Evolutionary conservation across 345 rosid genomes (phyloP), one percentile per base, ranked within the genome.

Genomic region (Carallia pectinifolia): DNA sequence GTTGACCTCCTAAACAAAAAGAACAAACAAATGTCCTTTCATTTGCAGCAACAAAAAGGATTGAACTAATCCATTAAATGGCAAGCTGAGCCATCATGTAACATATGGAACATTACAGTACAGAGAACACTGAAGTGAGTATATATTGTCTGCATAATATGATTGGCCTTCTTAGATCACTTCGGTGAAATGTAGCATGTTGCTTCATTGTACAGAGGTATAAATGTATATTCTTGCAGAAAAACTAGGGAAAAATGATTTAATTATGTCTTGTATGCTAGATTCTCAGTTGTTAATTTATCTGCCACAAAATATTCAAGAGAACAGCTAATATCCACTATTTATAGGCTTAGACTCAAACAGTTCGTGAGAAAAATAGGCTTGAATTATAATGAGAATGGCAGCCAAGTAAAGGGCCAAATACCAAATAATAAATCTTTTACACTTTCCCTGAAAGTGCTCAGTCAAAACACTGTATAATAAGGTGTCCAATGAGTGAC

Each of bases 1-100:
- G 69, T 72, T 31, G 67, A 63, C 69, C 23, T 73, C 78, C 89
- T 85, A 79, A 71, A 79, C 67, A 61, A n/a, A 9, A 72, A 44
- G 62, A 58, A 66, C 4, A 55, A 75, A 55, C 47, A 53, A 54
- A 62, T 40, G 53, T 64, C 4, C 37, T 44, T 53, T 61, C 12
- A 71, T 47, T 27, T 15, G 52, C 17, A 52, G 39, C 55, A 40
- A 72, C 56, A 16, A 9, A 12, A 56, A 61, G 2, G 34, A 19
- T 56, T 12, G 50, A 44, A 44, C 33, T 27, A 56, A 30, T 56
- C 50, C 50, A 44, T 44, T 13, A 44, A 56, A 56, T 30, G 29
- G 34, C 33, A 23, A 23, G 27, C 31, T 23, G 16, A 29, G 5
- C 30, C 13, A 44, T 44, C 50, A 44, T 44, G 50, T 12, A 44